Conservation (phyloP, 2,329 filamentous ascomycete genomes). For the Polychaeton citri region DNA sequence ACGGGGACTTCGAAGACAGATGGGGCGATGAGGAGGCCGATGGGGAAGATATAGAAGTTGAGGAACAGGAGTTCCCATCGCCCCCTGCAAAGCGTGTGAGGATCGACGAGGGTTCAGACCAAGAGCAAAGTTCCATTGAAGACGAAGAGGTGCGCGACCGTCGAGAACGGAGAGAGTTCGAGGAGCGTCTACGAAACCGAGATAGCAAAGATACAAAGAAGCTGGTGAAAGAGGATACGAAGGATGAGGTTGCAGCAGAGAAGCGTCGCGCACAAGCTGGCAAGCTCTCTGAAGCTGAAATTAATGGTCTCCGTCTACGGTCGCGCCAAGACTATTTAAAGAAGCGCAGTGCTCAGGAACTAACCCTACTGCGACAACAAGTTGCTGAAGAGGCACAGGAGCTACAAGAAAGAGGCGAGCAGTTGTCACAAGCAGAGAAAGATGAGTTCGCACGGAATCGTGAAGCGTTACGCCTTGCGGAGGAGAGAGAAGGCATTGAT, state of each 20-base stretch:
- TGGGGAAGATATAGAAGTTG: conserved; percentile 26
- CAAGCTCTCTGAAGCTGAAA: conserved; percentile 52
- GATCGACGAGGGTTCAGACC: conserved; percentile 41
- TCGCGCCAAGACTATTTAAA: conserved; percentile 87
- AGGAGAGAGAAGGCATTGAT: conserved; percentile 76
- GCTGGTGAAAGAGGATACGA: conserved; percentile 39
- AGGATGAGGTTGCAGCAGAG: conserved; percentile 29
- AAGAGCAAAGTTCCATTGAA: conserved; percentile 5
- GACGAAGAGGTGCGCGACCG: conserved; percentile 43
- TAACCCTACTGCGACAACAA: conserved; percentile 78
- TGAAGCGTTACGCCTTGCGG: conserved; percentile 43
- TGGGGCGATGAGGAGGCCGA: conserved; percentile 66
- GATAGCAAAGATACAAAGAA: conserved; percentile 60
- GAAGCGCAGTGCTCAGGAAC: conserved; percentile 75
- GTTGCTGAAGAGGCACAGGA: conserved; percentile 72
- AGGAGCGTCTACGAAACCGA: conserved; percentile 59
- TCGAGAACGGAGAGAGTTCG: conserved; percentile 65
- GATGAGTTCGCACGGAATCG: conserved; percentile 81
- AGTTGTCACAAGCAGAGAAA: conserved; percentile 64
- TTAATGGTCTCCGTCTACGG: conserved; percentile 67
- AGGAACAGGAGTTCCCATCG: conserved; percentile 49
- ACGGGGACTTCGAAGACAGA: conserved; percentile 55
- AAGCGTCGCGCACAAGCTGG: conserved; percentile 50
- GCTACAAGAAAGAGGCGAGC: conserved; percentile 52
- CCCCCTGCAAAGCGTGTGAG: conserved; percentile 60